phyloP scores from a whole-genome alignment of 2,329 filamentous ascomycete species.

The Aspergillus carbonarius region DNA sequence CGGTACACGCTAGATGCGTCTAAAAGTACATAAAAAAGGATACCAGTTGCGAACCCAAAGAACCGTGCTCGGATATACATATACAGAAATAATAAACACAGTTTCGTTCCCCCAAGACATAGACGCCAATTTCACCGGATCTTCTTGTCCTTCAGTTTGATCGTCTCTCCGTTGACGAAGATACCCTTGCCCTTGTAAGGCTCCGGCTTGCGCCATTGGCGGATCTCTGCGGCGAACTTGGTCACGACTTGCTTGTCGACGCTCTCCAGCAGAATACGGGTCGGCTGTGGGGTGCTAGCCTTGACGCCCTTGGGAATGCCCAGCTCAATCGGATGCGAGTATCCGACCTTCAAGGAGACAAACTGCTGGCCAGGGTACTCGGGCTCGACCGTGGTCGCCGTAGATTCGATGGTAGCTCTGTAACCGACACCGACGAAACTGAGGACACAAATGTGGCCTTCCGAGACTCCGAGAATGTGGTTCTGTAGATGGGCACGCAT shows the following conservation, averaged over 20 bases:
- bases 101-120: slow-evolving; percentile 27
- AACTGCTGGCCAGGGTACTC: slow-evolving; percentile 82
- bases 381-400: slow-evolving; percentile 63
- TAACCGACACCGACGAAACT: slow-evolving; percentile 95
- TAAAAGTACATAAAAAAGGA: slow-evolving; percentile 35
- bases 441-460: slow-evolving; percentile 92
- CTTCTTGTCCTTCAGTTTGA: slow-evolving; percentile 98
- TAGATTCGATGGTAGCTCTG: slow-evolving; percentile 79
- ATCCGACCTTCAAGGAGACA: slow-evolving; percentile 91
- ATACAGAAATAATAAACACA: slow-evolving; percentile 26
- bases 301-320: slow-evolving; percentile 78
- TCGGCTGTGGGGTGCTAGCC: slow-evolving; percentile 86
- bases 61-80: slow-evolving; percentile 28
- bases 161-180: slow-evolving; percentile 96
- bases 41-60: slow-evolving; percentile 29
- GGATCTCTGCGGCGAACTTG: slow-evolving; percentile 85
- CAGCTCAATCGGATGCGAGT: slow-evolving; percentile 92
- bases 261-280: slow-evolving; percentile 85
- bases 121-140: slow-evolving; percentile 65
- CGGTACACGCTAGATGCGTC: slow-evolving; percentile 30
- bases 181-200: slow-evolving; percentile 99
- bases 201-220: slow-evolving; percentile 86
- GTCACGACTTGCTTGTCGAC: slow-evolving; percentile 82
- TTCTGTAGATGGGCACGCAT: slow-evolving; percentile 86
- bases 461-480: slow-evolving; percentile 88